Evolutionary conservation across 768 basidiomycete species (phyloP).

Genomic region (Mycena leptocephala): DNA sequence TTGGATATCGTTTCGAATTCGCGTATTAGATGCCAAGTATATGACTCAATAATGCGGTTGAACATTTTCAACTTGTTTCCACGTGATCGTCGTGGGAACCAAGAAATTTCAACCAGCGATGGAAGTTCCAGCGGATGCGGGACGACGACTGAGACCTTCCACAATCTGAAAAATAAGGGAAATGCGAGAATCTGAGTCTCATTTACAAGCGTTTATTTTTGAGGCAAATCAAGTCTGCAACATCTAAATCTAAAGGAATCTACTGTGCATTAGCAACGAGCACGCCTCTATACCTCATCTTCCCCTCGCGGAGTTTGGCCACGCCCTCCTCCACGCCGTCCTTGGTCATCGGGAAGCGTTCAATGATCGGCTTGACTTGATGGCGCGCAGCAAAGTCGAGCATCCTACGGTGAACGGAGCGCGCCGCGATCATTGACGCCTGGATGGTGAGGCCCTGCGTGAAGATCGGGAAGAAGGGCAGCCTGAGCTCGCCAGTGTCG

Average conservation of each 20-base stretch:
- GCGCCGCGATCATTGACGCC: slow-evolving; percentile 33
- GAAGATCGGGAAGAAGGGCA: slow-evolving; percentile 24
- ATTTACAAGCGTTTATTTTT: too few relatives aligned
- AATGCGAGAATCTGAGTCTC: too few relatives aligned
- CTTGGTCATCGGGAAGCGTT: slow-evolving; percentile 50
- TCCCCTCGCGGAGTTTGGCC: slow-evolving; percentile 29
- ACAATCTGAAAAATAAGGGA: too few relatives aligned
- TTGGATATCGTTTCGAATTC: too few relatives aligned
- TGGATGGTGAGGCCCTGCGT: slow-evolving; percentile 16
- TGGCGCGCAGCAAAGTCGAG: slow-evolving; percentile 50
- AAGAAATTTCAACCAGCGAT: too few relatives aligned
- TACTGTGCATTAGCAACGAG: neutral
- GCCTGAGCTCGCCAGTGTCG: neutral
- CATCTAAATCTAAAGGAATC: neutral
- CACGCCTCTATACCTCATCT: slow-evolving; percentile 29
- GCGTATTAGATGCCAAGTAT: too few relatives aligned
- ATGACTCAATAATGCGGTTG: too few relatives aligned
- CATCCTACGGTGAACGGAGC: slow-evolving; percentile 42
- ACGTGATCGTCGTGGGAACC: too few relatives aligned
- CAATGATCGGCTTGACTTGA: slow-evolving; percentile 44
- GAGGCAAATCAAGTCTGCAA: too few relatives aligned
- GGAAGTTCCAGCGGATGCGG: too few relatives aligned
- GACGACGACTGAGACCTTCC: too few relatives aligned
- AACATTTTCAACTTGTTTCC: too few relatives aligned
- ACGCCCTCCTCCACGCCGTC: slow-evolving; percentile 40